phyloP scores from a whole-genome alignment of 176 grass and related monocot species.

The Areca catechu region DNA sequence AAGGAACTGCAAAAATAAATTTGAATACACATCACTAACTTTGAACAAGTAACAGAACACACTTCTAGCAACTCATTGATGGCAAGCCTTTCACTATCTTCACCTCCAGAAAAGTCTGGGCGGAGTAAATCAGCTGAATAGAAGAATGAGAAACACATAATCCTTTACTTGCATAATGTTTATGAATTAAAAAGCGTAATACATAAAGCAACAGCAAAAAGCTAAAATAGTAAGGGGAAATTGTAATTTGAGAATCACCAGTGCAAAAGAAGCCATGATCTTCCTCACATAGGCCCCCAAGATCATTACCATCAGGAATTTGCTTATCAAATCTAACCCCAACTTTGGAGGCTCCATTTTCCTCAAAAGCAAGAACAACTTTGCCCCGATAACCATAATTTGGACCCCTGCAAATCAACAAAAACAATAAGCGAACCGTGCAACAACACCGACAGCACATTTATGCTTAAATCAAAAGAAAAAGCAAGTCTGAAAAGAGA shows the following conservation, averaged over 20 bases:
- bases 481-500: no score
- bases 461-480: neutral
- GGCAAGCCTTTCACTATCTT: conserved; percentile 88
- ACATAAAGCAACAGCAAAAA: no score
- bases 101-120: conserved; percentile 38
- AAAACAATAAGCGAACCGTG: neutral
- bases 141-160: neutral
- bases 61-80: conserved; percentile 83
- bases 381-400: conserved; percentile 75
- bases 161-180: no score
- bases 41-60: neutral
- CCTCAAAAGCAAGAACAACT: conserved; percentile 95
- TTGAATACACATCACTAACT: no score
- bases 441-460: neutral
- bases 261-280: conserved; percentile 96
- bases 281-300: conserved; percentile 93
- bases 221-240: no score
- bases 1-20: neutral
- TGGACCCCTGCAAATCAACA: conserved; percentile 51
- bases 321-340: conserved; percentile 95
- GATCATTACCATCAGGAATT: conserved; percentile 93
- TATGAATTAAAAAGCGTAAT: no score
- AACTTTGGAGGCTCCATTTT: conserved; percentile 93
- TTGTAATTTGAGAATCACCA: conserved; percentile 33
- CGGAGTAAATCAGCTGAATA: conserved; percentile 70